These are phyloP conservation scores for Heterobasidion parviporum DNA, from an alignment of 1,284 basidiomycete genomes.

Conservation along the genomic window DNA sequence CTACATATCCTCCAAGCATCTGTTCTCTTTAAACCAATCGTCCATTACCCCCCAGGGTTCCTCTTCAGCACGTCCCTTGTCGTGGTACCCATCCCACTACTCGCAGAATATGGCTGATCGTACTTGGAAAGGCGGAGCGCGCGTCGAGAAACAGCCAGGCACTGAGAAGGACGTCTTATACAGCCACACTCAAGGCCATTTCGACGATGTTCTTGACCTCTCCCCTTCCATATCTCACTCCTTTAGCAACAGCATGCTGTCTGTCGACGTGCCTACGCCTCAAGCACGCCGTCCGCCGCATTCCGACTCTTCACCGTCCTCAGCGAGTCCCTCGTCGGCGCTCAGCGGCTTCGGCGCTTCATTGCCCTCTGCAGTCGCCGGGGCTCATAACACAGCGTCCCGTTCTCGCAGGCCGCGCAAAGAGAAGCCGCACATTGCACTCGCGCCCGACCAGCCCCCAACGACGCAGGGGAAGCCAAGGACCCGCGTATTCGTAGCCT, in stretches of 20 bases:
- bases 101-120: background rate
- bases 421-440: constrained; percentile 53
- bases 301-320: background rate
- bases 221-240: background rate
- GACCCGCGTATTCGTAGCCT: constrained; percentile 69
- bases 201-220: background rate
- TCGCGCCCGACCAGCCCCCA: constrained; percentile 63
- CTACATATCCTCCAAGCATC: no score
- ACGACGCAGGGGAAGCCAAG: constrained; percentile 69
- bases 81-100: background rate
- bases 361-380: background rate
- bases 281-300: background rate
- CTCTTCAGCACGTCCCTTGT: no score
- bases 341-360: background rate
- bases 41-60: no score
- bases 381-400: background rate
- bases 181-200: no score
- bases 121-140: background rate
- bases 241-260: background rate
- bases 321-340: background rate
- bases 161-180: background rate
- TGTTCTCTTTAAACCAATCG: no score
- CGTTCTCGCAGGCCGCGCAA: constrained; percentile 36
- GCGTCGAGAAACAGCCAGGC: background rate
- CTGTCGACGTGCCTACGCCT: background rate